Conservation (phyloP, 768 basidiomycete species). For the Brasilioporus rufonigricans region DNA sequence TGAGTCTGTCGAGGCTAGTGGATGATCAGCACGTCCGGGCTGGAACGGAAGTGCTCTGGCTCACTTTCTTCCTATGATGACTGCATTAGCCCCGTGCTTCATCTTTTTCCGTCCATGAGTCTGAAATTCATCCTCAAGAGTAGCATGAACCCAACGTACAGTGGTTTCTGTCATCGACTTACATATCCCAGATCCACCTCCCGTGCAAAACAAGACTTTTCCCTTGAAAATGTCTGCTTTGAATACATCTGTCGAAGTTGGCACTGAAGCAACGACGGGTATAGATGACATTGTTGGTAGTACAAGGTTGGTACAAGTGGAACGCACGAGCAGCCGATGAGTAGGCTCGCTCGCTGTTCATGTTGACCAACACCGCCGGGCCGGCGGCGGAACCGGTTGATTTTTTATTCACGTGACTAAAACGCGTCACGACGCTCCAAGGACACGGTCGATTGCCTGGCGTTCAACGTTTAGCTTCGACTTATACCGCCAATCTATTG, state of each 20-base stretch:
- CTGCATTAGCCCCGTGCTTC: conserved; percentile 77
- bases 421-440: conserved; percentile 3
- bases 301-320: background rate
- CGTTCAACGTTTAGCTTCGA: background rate
- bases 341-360: no score
- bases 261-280: conserved; percentile 43
- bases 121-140: background rate
- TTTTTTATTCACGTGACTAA: conserved; percentile 21
- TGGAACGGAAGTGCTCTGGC: conserved; percentile 20
- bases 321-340: no score
- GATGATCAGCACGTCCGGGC: conserved; percentile 1
- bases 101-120: conserved; percentile 46
- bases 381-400: conserved; percentile 5
- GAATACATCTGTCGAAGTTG: conserved; percentile 64
- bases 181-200: conserved; percentile 92
- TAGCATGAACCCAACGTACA: conserved; percentile 41
- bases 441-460: no score
- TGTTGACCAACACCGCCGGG: no score
- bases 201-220: conserved; percentile 89
- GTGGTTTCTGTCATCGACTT: conserved; percentile 82
- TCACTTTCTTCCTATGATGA: conserved; percentile 87
- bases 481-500: background rate
- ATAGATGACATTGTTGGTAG: conserved; percentile 35
- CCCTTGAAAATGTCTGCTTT: conserved; percentile 80
- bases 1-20: conserved; percentile 67